Conservation (phyloP, 2,329 filamentous ascomycete genomes). For the Ceratocystis papillata region DNA sequence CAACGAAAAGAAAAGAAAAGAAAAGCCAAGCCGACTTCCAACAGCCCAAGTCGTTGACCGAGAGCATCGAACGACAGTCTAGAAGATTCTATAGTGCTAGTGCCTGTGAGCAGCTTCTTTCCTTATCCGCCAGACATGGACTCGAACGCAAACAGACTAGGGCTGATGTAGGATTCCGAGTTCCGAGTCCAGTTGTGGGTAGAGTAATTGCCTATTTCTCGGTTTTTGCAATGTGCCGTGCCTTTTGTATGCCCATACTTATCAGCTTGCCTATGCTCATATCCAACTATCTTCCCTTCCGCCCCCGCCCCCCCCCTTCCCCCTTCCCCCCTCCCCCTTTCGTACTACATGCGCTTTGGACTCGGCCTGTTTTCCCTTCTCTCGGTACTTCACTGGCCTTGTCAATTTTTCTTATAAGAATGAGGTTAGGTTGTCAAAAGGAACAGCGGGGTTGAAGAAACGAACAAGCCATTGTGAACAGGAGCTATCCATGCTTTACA, state of each 20-base stretch:
- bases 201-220: neutral
- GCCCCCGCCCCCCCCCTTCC: too few species aligned
- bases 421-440: conserved; percentile 9
- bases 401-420: conserved; percentile 5
- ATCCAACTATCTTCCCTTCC: too few species aligned
- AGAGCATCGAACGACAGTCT: neutral
- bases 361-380: neutral
- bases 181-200: neutral
- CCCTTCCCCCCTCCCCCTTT: neutral
- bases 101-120: neutral
- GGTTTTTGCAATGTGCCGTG: neutral
- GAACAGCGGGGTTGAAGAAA: conserved; percentile 13
- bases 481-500: neutral
- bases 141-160: neutral
- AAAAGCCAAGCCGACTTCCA: too few species aligned
- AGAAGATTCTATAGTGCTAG: neutral
- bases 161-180: conserved; percentile 7
- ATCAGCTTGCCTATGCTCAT: too few species aligned
- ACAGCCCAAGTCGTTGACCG: neutral
- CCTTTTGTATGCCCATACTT: too few species aligned
- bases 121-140: neutral
- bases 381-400: neutral
- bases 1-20: too few species aligned
- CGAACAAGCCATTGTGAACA: conserved; percentile 5
- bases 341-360: neutral